Evolutionary conservation across 2,329 filamentous ascomycete genomes (phyloP), one percentile per base, ranked within the genome.

Genomic region (Colletotrichum spinosum): DNA sequence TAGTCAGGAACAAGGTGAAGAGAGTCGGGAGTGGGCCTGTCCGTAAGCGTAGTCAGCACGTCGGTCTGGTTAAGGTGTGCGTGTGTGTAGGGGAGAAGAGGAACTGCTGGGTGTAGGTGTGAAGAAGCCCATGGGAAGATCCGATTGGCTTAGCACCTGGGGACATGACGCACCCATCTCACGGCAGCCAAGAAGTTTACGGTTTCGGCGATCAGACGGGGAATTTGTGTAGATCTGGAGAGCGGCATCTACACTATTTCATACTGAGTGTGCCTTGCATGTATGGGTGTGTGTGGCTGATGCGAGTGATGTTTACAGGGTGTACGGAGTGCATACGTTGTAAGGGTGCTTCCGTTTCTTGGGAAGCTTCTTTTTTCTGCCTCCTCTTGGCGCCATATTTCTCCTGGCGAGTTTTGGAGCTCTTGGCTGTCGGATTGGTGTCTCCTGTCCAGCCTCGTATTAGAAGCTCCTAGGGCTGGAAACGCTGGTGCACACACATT

Each of bases 201-300:
- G 58, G 58, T 65, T 65, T 65, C 57, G 57, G 52, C 52, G 62
- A 65, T 65, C 62, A 46, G 62, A 65, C 62, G 38, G 58, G 39
- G 34, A 53, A 56, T 12, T 38, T n/a, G 46, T n/a, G 57, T 10
- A 62, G 62, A 65, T 65, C 62, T 48, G 52, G 52, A 39, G 56
- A 25, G 5, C 34, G 42, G 13, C 10, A 44, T 8, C 42, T 15
- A 44, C 33, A 25, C 1, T 17, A 50, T 9, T 15, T 13, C 11
- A n/a, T 15, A 35, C 25, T 35, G 7, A 8, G 6, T 44, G 25
- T 25, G 4, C 25, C 11, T 13, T 44, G 42, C 15, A 44, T 5
- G 42, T 15, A 44, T 13, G 10, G 8, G 42, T 44, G 42, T 12
- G 3, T 15, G 13, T 44, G 13, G 42, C 12, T 15, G 15, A 12